Conservation (phyloP, 2,329 filamentous ascomycete species). For the Phyllosticta citribraziliensis region DNA sequence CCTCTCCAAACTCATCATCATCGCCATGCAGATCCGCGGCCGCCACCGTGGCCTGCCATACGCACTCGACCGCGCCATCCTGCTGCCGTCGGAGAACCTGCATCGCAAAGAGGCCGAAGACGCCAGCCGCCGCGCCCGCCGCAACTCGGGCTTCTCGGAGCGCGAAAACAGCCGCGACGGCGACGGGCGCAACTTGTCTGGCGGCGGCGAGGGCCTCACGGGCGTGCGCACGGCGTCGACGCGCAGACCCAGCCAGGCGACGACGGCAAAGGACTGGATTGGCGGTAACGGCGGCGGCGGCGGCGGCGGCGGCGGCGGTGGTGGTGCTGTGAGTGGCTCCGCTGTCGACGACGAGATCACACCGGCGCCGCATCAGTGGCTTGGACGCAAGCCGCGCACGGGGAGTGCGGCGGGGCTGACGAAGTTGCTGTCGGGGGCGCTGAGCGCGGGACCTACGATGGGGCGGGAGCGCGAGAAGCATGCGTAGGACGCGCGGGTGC, state of each 20-base stretch:
- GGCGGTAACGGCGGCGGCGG: neutral
- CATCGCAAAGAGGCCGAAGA: constrained; percentile 50
- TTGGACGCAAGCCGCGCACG: constrained; percentile 7
- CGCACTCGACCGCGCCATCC: constrained; percentile 58
- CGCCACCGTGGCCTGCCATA: constrained; percentile 57
- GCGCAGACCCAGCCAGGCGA: constrained; percentile 14
- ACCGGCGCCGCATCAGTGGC: constrained; percentile 5
- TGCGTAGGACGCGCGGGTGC: neutral
- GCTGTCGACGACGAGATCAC: constrained; percentile 11
- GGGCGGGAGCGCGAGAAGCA: constrained; percentile 15
- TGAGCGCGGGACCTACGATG: constrained; percentile 23
- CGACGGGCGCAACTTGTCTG: neutral
- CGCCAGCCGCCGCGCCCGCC: constrained; percentile 31
- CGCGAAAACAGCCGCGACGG: constrained; percentile 12
- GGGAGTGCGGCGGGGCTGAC: constrained; percentile 12
- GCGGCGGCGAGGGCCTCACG: constrained; percentile 1
- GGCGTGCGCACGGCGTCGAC: neutral
- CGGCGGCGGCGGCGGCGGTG: neutral
- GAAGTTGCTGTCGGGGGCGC: constrained; percentile 18
- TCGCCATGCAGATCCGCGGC: constrained; percentile 57
- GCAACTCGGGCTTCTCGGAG: constrained; percentile 17
- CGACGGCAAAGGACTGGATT: constrained; percentile 7
- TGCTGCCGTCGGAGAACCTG: constrained; percentile 56
- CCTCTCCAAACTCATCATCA: constrained; percentile 56
- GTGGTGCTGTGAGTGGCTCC: neutral